phyloP scores from a whole-genome alignment of 768 basidiomycete species.

The Hygrophorus pudorinus region DNA sequence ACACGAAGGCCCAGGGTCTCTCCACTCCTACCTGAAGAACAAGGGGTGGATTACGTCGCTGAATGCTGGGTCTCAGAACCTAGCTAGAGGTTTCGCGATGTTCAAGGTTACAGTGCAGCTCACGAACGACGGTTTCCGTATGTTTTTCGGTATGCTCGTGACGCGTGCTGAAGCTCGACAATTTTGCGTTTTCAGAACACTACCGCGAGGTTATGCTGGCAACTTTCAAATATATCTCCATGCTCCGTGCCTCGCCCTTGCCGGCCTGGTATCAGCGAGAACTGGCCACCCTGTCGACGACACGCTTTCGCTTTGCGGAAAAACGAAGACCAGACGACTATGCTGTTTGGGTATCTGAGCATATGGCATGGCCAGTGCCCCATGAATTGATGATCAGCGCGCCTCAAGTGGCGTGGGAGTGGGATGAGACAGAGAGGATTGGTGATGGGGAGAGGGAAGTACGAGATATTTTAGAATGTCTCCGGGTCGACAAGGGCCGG shows the following conservation, averaged over 20 bases:
- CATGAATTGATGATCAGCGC: conserved; percentile 64
- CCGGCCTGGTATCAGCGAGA: conserved; percentile 70
- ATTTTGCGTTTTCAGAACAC: conserved; percentile 40
- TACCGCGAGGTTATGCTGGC: conserved; percentile 61
- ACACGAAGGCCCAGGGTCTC: conserved; percentile 88
- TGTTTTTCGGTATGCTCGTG: conserved; percentile 16
- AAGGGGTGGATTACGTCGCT: conserved; percentile 81
- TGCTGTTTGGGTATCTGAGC: conserved; percentile 63
- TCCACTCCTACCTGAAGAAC: conserved; percentile 82
- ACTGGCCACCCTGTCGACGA: conserved; percentile 55
- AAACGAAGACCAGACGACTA: conserved; percentile 75
- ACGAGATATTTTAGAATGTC: conserved; percentile 46
- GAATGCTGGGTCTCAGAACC: conserved; percentile 54
- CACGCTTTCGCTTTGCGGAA: conserved; percentile 81
- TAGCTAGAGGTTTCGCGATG: conserved; percentile 80
- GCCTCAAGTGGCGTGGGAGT: conserved; percentile 63
- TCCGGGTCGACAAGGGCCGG: conserved; percentile 51
- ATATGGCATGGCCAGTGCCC: conserved; percentile 77
- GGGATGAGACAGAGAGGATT: conserved; percentile 46
- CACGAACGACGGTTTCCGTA: conserved; percentile 81
- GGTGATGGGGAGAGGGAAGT: conserved; percentile 40
- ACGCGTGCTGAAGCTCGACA: neutral
- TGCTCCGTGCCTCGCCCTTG: conserved; percentile 53
- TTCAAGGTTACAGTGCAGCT: conserved; percentile 78
- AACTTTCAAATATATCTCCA: conserved; percentile 69